These are phyloP conservation scores for Sideroxylon spinosum DNA, from an alignment of 179 eudicot species.

Conservation along the genomic window DNA sequence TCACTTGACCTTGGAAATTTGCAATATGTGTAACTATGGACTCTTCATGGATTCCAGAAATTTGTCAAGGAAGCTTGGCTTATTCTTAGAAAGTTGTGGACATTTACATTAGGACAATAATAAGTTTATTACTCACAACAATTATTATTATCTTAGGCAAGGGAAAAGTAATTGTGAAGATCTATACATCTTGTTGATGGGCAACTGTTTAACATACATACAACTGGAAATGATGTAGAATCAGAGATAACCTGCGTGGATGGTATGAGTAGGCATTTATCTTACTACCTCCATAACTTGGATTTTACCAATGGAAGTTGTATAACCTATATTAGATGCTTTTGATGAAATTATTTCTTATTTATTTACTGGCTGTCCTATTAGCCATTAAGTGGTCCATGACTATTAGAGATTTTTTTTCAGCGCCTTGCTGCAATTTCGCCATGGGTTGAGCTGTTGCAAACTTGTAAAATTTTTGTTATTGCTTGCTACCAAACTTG, in stretches of 20 bases:
- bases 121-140: neutral
- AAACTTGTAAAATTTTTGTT: neutral
- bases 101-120: neutral
- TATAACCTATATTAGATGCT: neutral
- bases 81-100: neutral
- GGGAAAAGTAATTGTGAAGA: no score
- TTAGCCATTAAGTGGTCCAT: neutral
- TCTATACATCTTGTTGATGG: neutral
- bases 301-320: neutral
- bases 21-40: no score
- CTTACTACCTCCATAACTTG: neutral
- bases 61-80: no score
- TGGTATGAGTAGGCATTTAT: neutral
- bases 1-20: neutral
- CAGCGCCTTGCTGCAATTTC: neutral
- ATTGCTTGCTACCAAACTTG: neutral
- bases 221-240: neutral
- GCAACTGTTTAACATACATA: neutral
- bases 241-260: neutral
- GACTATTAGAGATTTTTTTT: neutral
- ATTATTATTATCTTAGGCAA: neutral
- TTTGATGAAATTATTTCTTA: slow-evolving; percentile 6
- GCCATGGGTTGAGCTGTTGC: neutral
- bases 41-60: no score
- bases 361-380: neutral